Evolutionary conservation across 768 basidiomycete species (phyloP).

Genomic region (Podaxis pistillaris): DNA sequence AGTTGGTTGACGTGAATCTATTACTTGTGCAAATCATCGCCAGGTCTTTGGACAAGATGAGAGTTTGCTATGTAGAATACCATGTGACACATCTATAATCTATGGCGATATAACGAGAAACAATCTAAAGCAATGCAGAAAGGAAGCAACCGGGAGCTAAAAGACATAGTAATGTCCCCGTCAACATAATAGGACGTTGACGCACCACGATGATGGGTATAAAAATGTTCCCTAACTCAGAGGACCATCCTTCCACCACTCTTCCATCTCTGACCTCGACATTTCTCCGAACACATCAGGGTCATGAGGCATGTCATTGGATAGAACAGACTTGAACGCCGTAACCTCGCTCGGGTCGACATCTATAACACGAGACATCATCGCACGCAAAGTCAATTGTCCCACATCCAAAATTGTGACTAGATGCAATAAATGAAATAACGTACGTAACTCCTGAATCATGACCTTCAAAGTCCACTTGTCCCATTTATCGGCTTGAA

Average conservation of each 20-base stretch:
- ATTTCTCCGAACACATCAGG: constrained; percentile 4
- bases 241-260: background rate
- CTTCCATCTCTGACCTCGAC: constrained; percentile 5
- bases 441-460: constrained; percentile 2
- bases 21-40: too few relatives aligned
- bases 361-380: background rate
- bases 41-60: too few relatives aligned
- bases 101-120: background rate
- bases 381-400: background rate
- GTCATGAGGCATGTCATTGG: constrained; percentile 5
- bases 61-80: background rate
- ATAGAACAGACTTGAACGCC: constrained; percentile 8
- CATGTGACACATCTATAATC: background rate
- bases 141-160: background rate
- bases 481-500: constrained; percentile 2
- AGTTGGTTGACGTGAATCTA: background rate
- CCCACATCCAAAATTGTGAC: background rate
- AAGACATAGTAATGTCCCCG: background rate
- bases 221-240: background rate
- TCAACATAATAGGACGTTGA: background rate
- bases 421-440: background rate
- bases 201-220: background rate
- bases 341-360: constrained; percentile 5
- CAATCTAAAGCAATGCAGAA: background rate
- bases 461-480: constrained; percentile 8